These are phyloP conservation scores for Stylosanthes scabra DNA, from an alignment of 331 rosid species.

Conservation along the genomic window DNA sequence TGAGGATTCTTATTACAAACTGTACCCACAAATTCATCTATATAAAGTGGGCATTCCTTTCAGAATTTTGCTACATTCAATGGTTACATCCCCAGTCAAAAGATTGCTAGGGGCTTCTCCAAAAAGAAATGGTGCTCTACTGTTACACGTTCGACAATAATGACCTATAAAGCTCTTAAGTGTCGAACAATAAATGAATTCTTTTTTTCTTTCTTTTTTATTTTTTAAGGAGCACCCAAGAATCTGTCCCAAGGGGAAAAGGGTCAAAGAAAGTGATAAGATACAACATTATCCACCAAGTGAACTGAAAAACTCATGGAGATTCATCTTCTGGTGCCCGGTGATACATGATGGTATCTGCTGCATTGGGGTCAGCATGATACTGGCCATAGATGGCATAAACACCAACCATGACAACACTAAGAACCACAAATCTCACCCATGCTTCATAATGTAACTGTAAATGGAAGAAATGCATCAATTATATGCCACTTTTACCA, in stretches of 20 bases:
- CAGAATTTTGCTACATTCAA: constrained; percentile 15
- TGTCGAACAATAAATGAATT: neutral
- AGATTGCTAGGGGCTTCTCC: neutral
- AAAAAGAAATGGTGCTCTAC: neutral
- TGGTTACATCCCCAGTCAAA: constrained; percentile 1
- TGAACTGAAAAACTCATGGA: constrained; percentile 31
- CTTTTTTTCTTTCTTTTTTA: no score
- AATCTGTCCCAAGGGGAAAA: neutral
- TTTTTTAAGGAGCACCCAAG: neutral
- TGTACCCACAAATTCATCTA: neutral
- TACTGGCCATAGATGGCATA: constrained; percentile 92
- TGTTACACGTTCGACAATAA: neutral
- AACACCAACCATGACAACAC: constrained; percentile 57
- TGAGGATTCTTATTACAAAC: no score
- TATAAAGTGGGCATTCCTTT: constrained; percentile 19
- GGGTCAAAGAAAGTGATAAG: neutral
- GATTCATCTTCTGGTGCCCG: constrained; percentile 54
- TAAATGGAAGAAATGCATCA: constrained; percentile 27
- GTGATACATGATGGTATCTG: constrained; percentile 57
- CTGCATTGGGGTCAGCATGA: constrained; percentile 82
- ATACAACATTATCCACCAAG: constrained; percentile 26
- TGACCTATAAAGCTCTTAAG: neutral
- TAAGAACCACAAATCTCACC: constrained; percentile 84
- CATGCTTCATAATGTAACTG: constrained; percentile 95
- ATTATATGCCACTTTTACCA: constrained; percentile 24